These are phyloP conservation scores for Fusarium illudens DNA, from an alignment of 2,329 filamentous ascomycete species.

Conservation along the genomic window DNA sequence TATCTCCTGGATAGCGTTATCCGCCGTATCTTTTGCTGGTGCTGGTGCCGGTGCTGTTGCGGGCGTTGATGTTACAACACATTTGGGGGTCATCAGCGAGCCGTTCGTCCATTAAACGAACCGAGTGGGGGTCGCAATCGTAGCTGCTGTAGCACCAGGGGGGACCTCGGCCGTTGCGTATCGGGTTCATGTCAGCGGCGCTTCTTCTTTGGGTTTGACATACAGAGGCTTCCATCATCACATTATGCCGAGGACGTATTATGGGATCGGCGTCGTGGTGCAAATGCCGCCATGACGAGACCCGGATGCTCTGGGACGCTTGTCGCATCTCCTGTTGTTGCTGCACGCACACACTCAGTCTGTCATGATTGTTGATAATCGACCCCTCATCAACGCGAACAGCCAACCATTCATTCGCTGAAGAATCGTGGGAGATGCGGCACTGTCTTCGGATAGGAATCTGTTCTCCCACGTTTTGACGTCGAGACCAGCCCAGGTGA, in stretches of 20 bases:
- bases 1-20: constrained; percentile 23
- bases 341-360: too few relatives aligned
- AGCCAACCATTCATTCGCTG: constrained; percentile 4
- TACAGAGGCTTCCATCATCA: background rate
- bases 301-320: background rate
- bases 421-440: constrained; percentile 3
- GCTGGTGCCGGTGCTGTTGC: constrained; percentile 25
- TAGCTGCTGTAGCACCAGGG: background rate
- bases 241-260: constrained; percentile 1
- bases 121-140: constrained; percentile 10
- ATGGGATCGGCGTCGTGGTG: constrained; percentile 29
- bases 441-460: constrained; percentile 7
- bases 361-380: background rate
- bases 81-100: constrained; percentile 11
- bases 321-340: constrained; percentile 9
- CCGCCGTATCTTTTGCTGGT: constrained; percentile 32
- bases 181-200: background rate
- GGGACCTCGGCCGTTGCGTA: background rate
- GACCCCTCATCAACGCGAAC: background rate
- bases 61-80: constrained; percentile 30
- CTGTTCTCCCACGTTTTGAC: constrained; percentile 19
- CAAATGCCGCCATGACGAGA: constrained; percentile 20
- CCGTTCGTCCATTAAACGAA: constrained; percentile 4
- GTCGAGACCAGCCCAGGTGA: constrained; percentile 23
- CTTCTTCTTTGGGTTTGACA: background rate